These are phyloP conservation scores for Plantago elongata DNA, from an alignment of 257 asterid species.

Conservation along the genomic window DNA sequence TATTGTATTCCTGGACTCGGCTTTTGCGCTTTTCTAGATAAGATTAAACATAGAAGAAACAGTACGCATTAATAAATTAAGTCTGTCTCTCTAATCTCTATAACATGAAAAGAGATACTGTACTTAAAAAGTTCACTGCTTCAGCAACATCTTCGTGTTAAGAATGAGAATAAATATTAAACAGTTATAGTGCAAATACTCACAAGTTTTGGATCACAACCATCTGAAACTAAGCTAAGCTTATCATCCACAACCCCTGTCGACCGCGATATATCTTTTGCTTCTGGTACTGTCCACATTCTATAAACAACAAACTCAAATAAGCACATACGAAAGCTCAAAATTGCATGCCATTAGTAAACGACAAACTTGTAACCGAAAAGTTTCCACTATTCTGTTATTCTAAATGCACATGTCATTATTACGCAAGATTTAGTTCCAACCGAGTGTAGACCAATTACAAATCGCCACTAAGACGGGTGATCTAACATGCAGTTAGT, in stretches of 20 bases:
- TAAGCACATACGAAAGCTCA: constrained; percentile 14
- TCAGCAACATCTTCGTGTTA: constrained; percentile 2
- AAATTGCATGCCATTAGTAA: background rate
- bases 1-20: constrained; percentile 35
- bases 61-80: constrained; percentile 3
- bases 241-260: constrained; percentile 36
- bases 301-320: constrained; percentile 33
- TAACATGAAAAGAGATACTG: background rate
- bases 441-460: background rate
- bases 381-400: background rate
- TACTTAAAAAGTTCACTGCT: constrained; percentile 3
- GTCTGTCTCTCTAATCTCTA: background rate
- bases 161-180: constrained; percentile 3
- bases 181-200: constrained; percentile 25
- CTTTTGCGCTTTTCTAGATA: constrained; percentile 37
- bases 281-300: constrained; percentile 92
- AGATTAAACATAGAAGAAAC: constrained; percentile 17
- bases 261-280: constrained; percentile 42
- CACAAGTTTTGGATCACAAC: constrained; percentile 52
- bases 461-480: background rate
- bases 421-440: background rate
- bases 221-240: constrained; percentile 54
- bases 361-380: background rate
- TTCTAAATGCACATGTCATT: constrained; percentile 1
- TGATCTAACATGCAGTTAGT: background rate